phyloP scores from a whole-genome alignment of 352 stramenopile species.

The Phytophthora fragariaefolia region DNA sequence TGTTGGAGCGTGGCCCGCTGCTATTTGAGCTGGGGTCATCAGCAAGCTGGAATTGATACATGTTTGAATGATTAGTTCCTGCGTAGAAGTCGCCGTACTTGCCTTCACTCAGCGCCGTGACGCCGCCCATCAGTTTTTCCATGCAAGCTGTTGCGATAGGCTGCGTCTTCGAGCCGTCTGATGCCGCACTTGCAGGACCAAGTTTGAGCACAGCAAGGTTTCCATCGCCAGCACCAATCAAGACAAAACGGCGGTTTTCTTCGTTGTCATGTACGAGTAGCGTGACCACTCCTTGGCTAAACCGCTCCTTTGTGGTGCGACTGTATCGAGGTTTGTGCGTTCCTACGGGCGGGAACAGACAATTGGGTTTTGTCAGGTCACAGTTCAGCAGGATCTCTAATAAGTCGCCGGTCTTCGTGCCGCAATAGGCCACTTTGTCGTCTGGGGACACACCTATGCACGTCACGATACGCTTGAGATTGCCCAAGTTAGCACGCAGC shows the following conservation, averaged over 20 bases:
- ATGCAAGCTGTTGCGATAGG: slow-evolving; percentile 70
- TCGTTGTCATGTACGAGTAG: slow-evolving; percentile 91
- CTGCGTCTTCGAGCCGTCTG: slow-evolving; percentile 46
- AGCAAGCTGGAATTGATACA: slow-evolving; percentile 89
- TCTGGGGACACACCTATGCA: slow-evolving; percentile 93
- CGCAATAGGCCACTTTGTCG: slow-evolving; percentile 94
- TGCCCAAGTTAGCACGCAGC: slow-evolving; percentile 94
- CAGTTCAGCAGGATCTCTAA: slow-evolving; percentile 95
- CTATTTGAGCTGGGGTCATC: slow-evolving; percentile 24
- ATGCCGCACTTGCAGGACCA: slow-evolving; percentile 48
- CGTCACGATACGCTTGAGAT: slow-evolving; percentile 93
- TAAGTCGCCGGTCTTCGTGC: slow-evolving; percentile 96
- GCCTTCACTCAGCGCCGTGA: slow-evolving; percentile 92
- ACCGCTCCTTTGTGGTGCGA: slow-evolving; percentile 92
- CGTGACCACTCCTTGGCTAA: slow-evolving; percentile 92
- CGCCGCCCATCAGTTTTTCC: slow-evolving; percentile 90
- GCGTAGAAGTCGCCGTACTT: slow-evolving; percentile 88
- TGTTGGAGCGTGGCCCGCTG: slow-evolving; percentile 27
- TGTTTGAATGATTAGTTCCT: slow-evolving; percentile 95
- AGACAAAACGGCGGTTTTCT: slow-evolving; percentile 83
- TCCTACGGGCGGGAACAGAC: slow-evolving; percentile 75
- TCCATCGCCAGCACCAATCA: slow-evolving; percentile 93
- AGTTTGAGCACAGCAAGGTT: slow-evolving; percentile 70
- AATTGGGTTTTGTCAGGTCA: slow-evolving; percentile 93
- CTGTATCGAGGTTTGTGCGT: slow-evolving; percentile 90